These are phyloP conservation scores for Termitomyces bulborhizus DNA, from an alignment of 768 basidiomycete species.

Conservation along the genomic window DNA sequence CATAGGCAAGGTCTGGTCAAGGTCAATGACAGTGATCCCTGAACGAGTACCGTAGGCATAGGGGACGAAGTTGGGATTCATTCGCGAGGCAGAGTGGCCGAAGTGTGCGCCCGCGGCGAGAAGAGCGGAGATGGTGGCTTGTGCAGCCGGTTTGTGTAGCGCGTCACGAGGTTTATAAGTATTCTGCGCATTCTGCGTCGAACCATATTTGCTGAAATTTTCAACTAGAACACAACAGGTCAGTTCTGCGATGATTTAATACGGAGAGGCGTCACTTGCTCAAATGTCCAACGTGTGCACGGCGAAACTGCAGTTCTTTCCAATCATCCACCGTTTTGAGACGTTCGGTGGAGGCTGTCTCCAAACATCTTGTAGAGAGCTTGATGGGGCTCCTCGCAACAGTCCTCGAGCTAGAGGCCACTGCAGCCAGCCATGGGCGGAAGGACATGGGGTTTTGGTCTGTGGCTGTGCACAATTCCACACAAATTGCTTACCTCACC, in stretches of 20 bases:
- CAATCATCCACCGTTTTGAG: slow-evolving; percentile 56
- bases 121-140: slow-evolving; percentile 82
- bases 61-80: slow-evolving; percentile 86
- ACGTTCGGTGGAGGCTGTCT: slow-evolving; percentile 18
- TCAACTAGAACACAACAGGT: slow-evolving; percentile 39
- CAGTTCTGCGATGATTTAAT: not conserved
- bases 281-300: slow-evolving; percentile 49
- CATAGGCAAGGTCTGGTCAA: slow-evolving; percentile 89
- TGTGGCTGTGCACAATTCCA: slow-evolving; percentile 40
- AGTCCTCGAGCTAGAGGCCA: slow-evolving; percentile 21
- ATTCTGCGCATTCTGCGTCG: slow-evolving; percentile 61
- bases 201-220: slow-evolving; percentile 67
- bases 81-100: slow-evolving; percentile 77
- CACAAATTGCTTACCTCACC: slow-evolving; percentile 51
- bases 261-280: slow-evolving; percentile 31
- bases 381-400: slow-evolving; percentile 11
- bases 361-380: slow-evolving; percentile 16
- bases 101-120: slow-evolving; percentile 92
- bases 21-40: slow-evolving; percentile 88
- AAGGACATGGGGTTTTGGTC: slow-evolving; percentile 27
- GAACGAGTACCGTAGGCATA: slow-evolving; percentile 91
- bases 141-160: slow-evolving; percentile 59
- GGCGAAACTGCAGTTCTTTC: slow-evolving; percentile 53
- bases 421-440: slow-evolving; percentile 30
- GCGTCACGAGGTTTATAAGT: slow-evolving; percentile 69